Percentiles rank a stretch among this genome's conserved stretches.
These are phyloP conservation scores for Aspergillus sp. DNA, from an alignment of 2,329 filamentous ascomycete genomes.

Conservation along the genomic window DNA sequence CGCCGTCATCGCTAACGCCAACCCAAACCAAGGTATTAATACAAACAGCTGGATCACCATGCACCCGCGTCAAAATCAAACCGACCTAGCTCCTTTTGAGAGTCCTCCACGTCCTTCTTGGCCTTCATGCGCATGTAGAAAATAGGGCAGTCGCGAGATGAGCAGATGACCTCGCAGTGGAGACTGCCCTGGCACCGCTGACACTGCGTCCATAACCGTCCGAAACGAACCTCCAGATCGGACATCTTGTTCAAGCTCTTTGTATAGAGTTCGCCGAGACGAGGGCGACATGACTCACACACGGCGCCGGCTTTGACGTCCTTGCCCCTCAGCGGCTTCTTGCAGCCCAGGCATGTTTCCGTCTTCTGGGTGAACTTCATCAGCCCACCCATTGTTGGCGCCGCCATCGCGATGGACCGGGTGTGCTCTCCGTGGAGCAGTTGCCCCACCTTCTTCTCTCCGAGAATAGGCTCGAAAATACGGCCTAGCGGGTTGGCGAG, in stretches of 20 bases:
- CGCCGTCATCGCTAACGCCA: neutral
- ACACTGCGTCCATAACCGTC: constrained; percentile 94
- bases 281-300: constrained; percentile 78
- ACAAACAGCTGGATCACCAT: constrained; percentile 48
- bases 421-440: constrained; percentile 92
- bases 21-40: constrained; percentile 12
- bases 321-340: constrained; percentile 83
- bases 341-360: constrained; percentile 97
- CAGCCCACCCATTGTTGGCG: constrained; percentile 83
- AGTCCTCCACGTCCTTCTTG: constrained; percentile 97
- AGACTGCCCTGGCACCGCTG: constrained; percentile 96
- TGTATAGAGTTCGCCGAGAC: constrained; percentile 89
- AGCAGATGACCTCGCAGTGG: constrained; percentile 98
- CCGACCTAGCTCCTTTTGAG: constrained; percentile 80
- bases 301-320: constrained; percentile 82
- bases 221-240: constrained; percentile 90
- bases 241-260: constrained; percentile 85
- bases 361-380: constrained; percentile 99
- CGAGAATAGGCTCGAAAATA: constrained; percentile 97
- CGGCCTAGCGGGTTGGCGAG: constrained; percentile 89
- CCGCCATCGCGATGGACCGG: constrained; percentile 88
- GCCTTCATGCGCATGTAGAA: constrained; percentile 99
- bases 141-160: constrained; percentile 93
- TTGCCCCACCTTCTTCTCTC: constrained; percentile 84
- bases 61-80: constrained; percentile 85